phyloP scores from a whole-genome alignment of 2,329 filamentous ascomycete genomes.

The Nothophaeocryptopus gaeumannii region DNA sequence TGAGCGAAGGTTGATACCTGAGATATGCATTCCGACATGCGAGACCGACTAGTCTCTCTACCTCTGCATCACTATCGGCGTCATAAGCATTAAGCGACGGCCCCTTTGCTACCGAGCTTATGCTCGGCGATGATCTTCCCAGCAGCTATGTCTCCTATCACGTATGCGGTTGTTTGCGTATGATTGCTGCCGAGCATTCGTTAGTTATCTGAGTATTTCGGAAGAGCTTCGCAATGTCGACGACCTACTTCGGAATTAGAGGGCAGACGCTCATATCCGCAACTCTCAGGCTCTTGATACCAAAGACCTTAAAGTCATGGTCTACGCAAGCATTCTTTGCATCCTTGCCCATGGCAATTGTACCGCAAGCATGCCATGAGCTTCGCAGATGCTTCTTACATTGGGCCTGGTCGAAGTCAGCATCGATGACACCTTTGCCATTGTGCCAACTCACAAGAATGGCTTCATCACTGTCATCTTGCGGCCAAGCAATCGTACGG shows the following conservation, averaged over 20 bases:
- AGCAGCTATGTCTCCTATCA: slow-evolving; percentile 14
- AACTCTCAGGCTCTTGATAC: slow-evolving; percentile 4
- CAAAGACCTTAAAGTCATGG: slow-evolving; percentile 4
- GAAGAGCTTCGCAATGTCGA: too few species aligned
- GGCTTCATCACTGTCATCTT: too few species aligned
- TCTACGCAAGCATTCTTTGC: slow-evolving; percentile 4
- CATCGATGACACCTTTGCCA: background rate
- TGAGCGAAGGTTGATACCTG: too few species aligned
- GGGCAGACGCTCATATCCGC: slow-evolving; percentile 9
- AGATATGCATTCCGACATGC: too few species aligned
- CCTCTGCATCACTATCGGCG: too few species aligned
- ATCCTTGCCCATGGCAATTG: slow-evolving; percentile 4
- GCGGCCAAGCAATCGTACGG: too few species aligned
- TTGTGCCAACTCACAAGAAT: background rate
- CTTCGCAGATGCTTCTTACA: background rate
- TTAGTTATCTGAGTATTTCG: too few species aligned
- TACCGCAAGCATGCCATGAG: slow-evolving; percentile 8
- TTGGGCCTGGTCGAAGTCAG: too few species aligned
- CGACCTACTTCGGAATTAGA: background rate
- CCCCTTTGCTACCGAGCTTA: background rate
- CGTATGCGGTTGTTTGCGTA: slow-evolving; percentile 10
- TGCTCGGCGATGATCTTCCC: slow-evolving; percentile 17
- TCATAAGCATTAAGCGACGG: too few species aligned
- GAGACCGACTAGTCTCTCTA: too few species aligned
- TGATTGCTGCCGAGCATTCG: slow-evolving; percentile 1